Percentiles rank a stretch among this genome's conserved stretches.
Evolutionary conservation across 371 early-diverging fungal species (phyloP).

Genomic region (Mitosporidium daphniae): DNA sequence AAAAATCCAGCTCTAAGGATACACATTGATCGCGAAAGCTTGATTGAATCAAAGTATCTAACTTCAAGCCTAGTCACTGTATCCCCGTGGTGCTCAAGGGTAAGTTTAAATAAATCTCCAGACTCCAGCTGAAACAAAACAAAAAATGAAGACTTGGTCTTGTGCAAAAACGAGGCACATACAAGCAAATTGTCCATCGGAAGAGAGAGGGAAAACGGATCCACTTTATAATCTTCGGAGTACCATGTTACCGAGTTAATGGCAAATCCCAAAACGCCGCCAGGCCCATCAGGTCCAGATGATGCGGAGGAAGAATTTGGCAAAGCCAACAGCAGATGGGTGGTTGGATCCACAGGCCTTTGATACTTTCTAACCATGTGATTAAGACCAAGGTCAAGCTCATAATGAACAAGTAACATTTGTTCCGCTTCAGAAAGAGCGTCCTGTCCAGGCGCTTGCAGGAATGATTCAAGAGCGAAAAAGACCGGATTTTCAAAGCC

Average conservation of each 20-base stretch:
- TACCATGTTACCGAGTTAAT: constrained; percentile 52
- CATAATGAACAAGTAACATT: constrained; percentile 45
- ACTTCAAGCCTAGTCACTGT: constrained; percentile 22
- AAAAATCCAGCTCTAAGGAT: constrained; percentile 65
- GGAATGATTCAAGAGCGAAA: constrained; percentile 54
- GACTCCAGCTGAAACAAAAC: constrained; percentile 52
- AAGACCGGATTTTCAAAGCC: constrained; percentile 89
- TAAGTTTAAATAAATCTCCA: constrained; percentile 70
- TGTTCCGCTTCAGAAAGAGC: constrained; percentile 6
- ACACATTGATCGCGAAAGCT: constrained; percentile 29
- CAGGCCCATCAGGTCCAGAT: constrained; percentile 66
- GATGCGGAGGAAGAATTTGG: too few relatives aligned
- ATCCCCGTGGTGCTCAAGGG: constrained; percentile 20
- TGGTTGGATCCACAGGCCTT: constrained; percentile 24
- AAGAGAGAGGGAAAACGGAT: too few relatives aligned
- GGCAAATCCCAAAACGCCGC: constrained; percentile 69
- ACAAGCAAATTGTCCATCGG: too few relatives aligned
- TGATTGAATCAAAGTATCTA: constrained; percentile 69
- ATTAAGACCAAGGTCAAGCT: constrained; percentile 81
- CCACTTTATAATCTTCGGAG: too few relatives aligned
- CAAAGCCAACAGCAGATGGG: constrained; percentile 39
- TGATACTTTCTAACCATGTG: constrained; percentile 78
- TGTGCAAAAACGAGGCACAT: too few relatives aligned
- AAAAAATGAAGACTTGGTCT: constrained; percentile 34
- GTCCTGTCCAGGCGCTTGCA: constrained; percentile 40